Base-by-base conservation (phyloP, 768 basidiomycete species). In the Mycena rebaudengoi region DNA sequence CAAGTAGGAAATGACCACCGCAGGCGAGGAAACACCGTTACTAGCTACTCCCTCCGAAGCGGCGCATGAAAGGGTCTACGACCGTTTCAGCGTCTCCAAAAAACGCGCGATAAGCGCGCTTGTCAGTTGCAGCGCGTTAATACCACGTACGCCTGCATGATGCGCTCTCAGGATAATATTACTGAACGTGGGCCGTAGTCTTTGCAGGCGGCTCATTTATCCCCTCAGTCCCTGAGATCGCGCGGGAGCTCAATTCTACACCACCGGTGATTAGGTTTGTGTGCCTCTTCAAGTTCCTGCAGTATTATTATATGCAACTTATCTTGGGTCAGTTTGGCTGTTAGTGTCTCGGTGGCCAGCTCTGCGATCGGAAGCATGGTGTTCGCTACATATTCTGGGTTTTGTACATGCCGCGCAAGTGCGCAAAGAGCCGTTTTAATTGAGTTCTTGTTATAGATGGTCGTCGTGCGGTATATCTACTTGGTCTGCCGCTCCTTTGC, bases 221-320 rank as follows among this genome's bases (percentile, higher is more conserved):
- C 3, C 92, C 92, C 0, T 87, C 88, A 0, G 90, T 94, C 57
- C 91, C 91, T 0, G 84, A 90, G 50, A 87, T 95, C 44, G 86
- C 92, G 8, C 75, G 73, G 26, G 91, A 95, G 61, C 74, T 95
- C 11, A 48, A 83, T 25, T 80, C 89, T 0, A 85, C 90, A 0
- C 83, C 82, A 0, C 67, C 84, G 16, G 73, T 89, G 18, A 82
- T 93, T 51, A 90, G 87, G 87, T 86, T 55, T 16, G 74, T 32
- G 16, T 11, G 14, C 55, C 1, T 26, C n/a, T n/a, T n/a, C n/a
- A n/a, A n/a, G n/a, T n/a, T n/a, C 11, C 18, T 56, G n/a, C 14
- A 32, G n/a, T 5, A 29, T 44, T 50, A 35, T 25, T 20, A n/a
- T 6, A 5, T 20, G 28, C 18, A 32, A 12, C 11, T 23, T 28